phyloP scores from a whole-genome alignment of 306 rosid species.

The Ziziphus jujuba region DNA sequence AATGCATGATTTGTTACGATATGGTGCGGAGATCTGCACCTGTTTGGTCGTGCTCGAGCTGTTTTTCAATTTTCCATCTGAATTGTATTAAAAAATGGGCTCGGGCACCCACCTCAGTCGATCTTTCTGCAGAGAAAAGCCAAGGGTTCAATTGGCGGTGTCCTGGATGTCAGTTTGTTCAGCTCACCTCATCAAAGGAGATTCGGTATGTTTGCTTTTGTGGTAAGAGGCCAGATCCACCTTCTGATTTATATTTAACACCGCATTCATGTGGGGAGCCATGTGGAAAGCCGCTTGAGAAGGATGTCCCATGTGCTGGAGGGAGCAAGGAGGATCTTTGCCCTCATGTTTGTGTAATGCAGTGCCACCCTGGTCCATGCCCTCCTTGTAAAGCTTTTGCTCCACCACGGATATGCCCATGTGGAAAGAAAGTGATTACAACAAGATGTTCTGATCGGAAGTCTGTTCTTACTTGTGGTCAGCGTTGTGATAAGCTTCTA shows the following conservation, averaged over 20 bases:
- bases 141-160: slow-evolving; percentile 95
- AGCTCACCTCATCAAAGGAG: slow-evolving; percentile 70
- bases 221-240: slow-evolving; percentile 87
- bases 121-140: slow-evolving; percentile 66
- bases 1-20: slow-evolving; percentile 95
- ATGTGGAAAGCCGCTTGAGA: slow-evolving; percentile 84
- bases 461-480: slow-evolving; percentile 84
- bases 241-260: slow-evolving; percentile 80
- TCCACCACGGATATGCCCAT: slow-evolving; percentile 72
- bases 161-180: slow-evolving; percentile 94
- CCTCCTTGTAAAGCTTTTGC: slow-evolving; percentile 95
- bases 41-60: slow-evolving; percentile 86
- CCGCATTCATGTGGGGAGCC: slow-evolving; percentile 97
- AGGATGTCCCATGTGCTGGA: slow-evolving; percentile 43
- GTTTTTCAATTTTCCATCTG: slow-evolving; percentile 84
- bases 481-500: slow-evolving; percentile 72
- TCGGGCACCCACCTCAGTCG: slow-evolving; percentile 77
- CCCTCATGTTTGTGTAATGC: slow-evolving; percentile 91
- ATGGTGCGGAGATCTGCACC: slow-evolving; percentile 84
- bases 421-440: slow-evolving; percentile 80
- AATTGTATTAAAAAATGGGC: slow-evolving; percentile 93
- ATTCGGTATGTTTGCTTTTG: slow-evolving; percentile 83
- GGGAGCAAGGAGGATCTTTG: slow-evolving; percentile 68
- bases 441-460: slow-evolving; percentile 80
- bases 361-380: slow-evolving; percentile 98